These are phyloP conservation scores for Citeromyces hawaiiensis DNA, from an alignment of 1,139 yeast genomes.

Conservation along the genomic window DNA sequence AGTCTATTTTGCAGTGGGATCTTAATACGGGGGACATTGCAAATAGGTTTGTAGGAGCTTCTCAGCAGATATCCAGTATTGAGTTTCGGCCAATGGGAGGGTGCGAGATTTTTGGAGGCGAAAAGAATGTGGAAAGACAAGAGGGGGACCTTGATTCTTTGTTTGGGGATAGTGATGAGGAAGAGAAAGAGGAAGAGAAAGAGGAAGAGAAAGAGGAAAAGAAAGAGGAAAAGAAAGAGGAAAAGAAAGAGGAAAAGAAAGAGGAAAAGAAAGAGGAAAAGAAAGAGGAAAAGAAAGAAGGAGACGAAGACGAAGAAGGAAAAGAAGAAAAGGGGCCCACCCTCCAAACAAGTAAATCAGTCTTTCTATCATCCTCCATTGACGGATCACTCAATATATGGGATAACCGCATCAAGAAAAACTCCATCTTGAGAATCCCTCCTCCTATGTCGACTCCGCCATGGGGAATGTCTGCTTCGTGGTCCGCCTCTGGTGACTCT, in stretches of 20 bases:
- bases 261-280: neutral
- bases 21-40: conserved; percentile 54
- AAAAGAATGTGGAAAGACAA: conserved; percentile 14
- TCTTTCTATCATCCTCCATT: conserved; percentile 69
- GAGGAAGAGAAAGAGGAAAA: conserved; percentile 14
- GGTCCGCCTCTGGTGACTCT: conserved; percentile 77
- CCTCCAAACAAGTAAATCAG: conserved; percentile 11
- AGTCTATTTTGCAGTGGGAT: conserved; percentile 72
- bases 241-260: conserved; percentile 5
- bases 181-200: conserved; percentile 9
- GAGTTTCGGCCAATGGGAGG: conserved; percentile 72
- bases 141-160: conserved; percentile 65
- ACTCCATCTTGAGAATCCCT: conserved; percentile 36
- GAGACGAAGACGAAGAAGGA: conserved; percentile 4
- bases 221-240: conserved; percentile 6
- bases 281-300: conserved; percentile 3
- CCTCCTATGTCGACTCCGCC: conserved; percentile 71
- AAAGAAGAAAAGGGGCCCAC: conserved; percentile 3
- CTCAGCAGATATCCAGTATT: conserved; percentile 71
- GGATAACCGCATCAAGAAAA: conserved; percentile 36
- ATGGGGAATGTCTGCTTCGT: conserved; percentile 89
- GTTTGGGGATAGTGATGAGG: conserved; percentile 65
- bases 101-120: conserved; percentile 16
- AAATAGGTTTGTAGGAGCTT: conserved; percentile 33
- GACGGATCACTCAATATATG: conserved; percentile 78